Evolutionary conservation across 768 basidiomycete species (phyloP).

Genomic region (Dioszegia crocea): DNA sequence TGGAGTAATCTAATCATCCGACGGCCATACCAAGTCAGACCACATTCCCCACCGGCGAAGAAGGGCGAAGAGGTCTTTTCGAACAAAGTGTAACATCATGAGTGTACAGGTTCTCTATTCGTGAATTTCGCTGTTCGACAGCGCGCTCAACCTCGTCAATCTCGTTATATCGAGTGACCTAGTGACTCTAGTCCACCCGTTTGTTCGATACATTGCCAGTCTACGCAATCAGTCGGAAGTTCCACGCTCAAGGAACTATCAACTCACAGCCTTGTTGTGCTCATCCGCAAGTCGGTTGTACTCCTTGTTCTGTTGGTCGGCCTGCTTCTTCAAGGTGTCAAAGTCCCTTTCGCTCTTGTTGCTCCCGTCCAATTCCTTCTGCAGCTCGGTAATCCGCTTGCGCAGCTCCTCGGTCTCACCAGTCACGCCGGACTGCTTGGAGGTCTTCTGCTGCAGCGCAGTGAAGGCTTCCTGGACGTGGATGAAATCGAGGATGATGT

Average conservation of each 20-base stretch:
- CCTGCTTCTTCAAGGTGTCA: slow-evolving; percentile 76
- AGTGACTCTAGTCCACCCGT: slow-evolving; percentile 59
- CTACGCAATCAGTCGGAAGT: slow-evolving; percentile 21
- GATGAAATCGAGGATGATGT: slow-evolving; percentile 85
- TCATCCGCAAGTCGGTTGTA: slow-evolving; percentile 77
- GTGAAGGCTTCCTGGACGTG: slow-evolving; percentile 82
- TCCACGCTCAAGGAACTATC: background rate
- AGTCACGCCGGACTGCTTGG: slow-evolving; percentile 32
- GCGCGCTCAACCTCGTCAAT: no score
- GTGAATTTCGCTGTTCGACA: no score
- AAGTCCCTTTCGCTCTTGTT: slow-evolving; percentile 64
- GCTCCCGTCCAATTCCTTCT: slow-evolving; percentile 61
- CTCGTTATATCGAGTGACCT: no score
- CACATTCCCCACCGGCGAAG: no score
- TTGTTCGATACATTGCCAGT: slow-evolving; percentile 64
- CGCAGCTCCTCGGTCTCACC: slow-evolving; percentile 52
- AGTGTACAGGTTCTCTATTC: no score
- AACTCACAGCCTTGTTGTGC: slow-evolving; percentile 59
- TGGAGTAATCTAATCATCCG: no score
- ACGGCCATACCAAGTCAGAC: no score
- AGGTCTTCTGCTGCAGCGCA: slow-evolving; percentile 61
- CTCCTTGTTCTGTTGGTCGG: slow-evolving; percentile 68
- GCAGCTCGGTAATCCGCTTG: slow-evolving; percentile 64
- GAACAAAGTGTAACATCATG: no score
- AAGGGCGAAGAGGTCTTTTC: no score